A percentile compares a stretch with the other conserved stretches of the same genome.
Evolutionary conservation across 305 asterid species (phyloP).

Genomic region (Fraxinus velutina): DNA sequence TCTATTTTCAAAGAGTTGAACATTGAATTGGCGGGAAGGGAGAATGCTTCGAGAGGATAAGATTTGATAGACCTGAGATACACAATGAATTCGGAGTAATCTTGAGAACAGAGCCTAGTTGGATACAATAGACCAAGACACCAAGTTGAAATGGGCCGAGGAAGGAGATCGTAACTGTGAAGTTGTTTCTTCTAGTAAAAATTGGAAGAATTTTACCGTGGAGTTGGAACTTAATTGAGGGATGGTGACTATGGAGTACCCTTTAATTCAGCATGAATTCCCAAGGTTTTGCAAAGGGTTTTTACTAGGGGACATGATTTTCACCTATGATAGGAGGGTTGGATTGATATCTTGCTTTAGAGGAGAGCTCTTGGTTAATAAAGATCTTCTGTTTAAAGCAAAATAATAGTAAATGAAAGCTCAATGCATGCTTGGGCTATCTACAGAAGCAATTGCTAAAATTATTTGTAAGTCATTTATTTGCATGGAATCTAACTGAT

Average conservation of each 20-base stretch:
- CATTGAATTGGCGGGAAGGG: neutral
- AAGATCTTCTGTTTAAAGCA: no score
- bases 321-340: no score
- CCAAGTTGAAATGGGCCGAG: neutral
- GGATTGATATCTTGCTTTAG: no score
- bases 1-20: neutral
- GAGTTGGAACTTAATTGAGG: neutral
- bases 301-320: no score
- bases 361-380: no score
- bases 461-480: neutral
- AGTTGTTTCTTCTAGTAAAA: neutral
- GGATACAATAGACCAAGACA: neutral
- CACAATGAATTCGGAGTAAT: neutral
- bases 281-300: neutral
- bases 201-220: neutral
- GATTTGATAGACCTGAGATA: neutral
- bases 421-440: neutral
- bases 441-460: neutral
- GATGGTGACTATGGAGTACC: neutral
- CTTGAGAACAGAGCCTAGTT: neutral
- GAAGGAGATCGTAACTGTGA: neutral
- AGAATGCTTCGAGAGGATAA: neutral
- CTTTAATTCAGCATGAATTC: neutral
- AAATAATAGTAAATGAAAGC: no score
- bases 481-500: neutral